Evolutionary conservation across 2,329 filamentous ascomycete genomes (phyloP).

Genomic region (Diaporthe sp.): DNA sequence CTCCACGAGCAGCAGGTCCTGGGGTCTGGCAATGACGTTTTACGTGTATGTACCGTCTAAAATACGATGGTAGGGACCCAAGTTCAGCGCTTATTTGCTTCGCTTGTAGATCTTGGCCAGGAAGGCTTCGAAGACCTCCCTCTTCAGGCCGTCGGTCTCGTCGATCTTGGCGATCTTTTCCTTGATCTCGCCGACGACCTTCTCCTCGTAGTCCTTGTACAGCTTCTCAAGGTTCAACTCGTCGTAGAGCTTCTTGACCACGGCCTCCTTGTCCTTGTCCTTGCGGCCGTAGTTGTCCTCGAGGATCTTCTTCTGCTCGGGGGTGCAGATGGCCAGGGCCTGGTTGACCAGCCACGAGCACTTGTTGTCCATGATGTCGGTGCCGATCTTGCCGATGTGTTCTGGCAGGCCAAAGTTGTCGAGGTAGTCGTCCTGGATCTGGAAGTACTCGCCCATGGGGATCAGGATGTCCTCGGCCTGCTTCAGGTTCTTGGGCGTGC

Average conservation of each 20-base stretch:
- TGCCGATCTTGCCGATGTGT: slow-evolving; percentile 97
- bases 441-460: slow-evolving; percentile 98
- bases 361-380: slow-evolving; percentile 99
- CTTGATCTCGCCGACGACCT: slow-evolving; percentile 82
- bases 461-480: slow-evolving; percentile 93
- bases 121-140: slow-evolving; percentile 90
- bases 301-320: slow-evolving; percentile 88
- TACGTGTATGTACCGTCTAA: slow-evolving; percentile 36
- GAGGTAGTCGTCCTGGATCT: slow-evolving; percentile 98
- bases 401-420: slow-evolving; percentile 96
- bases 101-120: slow-evolving; percentile 98
- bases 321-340: slow-evolving; percentile 83
- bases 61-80: not conserved
- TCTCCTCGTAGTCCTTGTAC: slow-evolving; percentile 93
- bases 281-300: slow-evolving; percentile 96
- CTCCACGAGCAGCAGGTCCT: not conserved
- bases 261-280: slow-evolving; percentile 84
- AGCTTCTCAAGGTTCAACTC: slow-evolving; percentile 87
- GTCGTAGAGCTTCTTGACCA: slow-evolving; percentile 89
- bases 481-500: slow-evolving; percentile 90
- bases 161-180: slow-evolving; percentile 84
- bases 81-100: slow-evolving; percentile 77
- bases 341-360: slow-evolving; percentile 99
- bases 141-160: slow-evolving; percentile 90
- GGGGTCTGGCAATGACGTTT: not conserved